These are phyloP conservation scores for Phytophthora meadii DNA, from an alignment of 352 stramenopile genomes.

Conservation along the genomic window DNA sequence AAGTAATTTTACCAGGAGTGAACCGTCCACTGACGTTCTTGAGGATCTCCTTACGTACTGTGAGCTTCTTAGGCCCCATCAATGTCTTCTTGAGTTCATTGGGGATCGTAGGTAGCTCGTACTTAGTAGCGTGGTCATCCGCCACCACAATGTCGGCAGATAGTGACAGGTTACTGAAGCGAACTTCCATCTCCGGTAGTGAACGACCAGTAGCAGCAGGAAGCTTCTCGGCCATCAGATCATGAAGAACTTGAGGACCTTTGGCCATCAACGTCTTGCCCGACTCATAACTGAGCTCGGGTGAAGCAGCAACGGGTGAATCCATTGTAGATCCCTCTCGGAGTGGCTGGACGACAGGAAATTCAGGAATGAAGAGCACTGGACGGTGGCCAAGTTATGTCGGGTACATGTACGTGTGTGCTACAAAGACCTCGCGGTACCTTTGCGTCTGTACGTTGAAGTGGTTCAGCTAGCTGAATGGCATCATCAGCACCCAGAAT, in stretches of 20 bases:
- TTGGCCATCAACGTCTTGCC: conserved; percentile 35
- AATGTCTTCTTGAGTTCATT: conserved; percentile 40
- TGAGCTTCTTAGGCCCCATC: conserved; percentile 29
- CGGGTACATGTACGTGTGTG: conserved; percentile 5
- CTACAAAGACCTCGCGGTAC: conserved; percentile 14
- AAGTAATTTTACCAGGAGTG: conserved; percentile 24
- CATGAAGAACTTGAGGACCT: conserved; percentile 34
- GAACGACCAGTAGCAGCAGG: conserved; percentile 21
- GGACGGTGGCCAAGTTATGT: conserved; percentile 5
- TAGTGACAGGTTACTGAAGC: conserved; percentile 18
- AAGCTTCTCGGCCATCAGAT: conserved; percentile 26
- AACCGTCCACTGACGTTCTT: conserved; percentile 39
- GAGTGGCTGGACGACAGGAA: conserved; percentile 3
- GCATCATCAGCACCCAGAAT: conserved; percentile 14
- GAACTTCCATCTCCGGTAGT: conserved; percentile 27
- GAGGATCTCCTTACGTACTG: conserved; percentile 40
- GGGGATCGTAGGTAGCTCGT: conserved; percentile 21
- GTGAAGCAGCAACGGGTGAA: neutral
- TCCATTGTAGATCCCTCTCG: conserved; percentile 14
- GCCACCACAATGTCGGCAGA: conserved; percentile 22
- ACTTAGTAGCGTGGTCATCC: conserved; percentile 23
- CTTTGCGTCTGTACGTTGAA: neutral
- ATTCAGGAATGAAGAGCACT: conserved; percentile 21
- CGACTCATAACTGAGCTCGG: conserved; percentile 21
- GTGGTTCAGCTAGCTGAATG: conserved; percentile 1